phyloP scores from a whole-genome alignment of 306 rosid genomes.

The Argentina anserina region DNA sequence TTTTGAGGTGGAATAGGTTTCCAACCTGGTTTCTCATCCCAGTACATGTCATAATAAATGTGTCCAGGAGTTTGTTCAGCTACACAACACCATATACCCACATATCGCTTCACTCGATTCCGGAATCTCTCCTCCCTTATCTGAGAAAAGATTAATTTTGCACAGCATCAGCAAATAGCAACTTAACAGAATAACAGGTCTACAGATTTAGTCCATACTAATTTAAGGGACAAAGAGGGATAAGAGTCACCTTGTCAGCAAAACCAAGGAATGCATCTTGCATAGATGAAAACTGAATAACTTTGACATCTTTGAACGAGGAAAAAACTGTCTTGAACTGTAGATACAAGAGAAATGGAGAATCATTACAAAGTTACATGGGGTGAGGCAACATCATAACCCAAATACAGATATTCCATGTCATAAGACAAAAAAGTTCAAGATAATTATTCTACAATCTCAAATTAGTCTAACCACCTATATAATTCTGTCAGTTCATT shows the following conservation, averaged over 20 bases:
- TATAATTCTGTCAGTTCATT: background rate
- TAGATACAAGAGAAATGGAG: slow-evolving; percentile 28
- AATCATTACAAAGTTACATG: slow-evolving; percentile 3
- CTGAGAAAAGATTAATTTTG: slow-evolving; percentile 34
- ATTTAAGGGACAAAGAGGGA: slow-evolving; percentile 1
- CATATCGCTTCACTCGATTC: slow-evolving; percentile 66
- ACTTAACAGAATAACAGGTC: background rate
- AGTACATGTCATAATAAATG: slow-evolving; percentile 90
- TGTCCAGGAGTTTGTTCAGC: slow-evolving; percentile 69
- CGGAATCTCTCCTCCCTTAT: slow-evolving; percentile 65
- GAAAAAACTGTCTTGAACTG: slow-evolving; percentile 70
- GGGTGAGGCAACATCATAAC: background rate
- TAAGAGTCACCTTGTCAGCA: slow-evolving; percentile 57
- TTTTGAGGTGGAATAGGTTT: slow-evolving; percentile 80
- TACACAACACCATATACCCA: slow-evolving; percentile 98
- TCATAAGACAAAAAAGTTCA: background rate
- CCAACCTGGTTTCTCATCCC: slow-evolving; percentile 98
- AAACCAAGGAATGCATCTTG: slow-evolving; percentile 77
- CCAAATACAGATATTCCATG: background rate
- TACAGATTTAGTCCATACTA: background rate
- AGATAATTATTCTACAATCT: background rate
- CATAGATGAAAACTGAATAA: slow-evolving; percentile 86
- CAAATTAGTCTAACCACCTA: background rate
- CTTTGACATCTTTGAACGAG: slow-evolving; percentile 78
- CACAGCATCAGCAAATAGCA: slow-evolving; percentile 15